Base-by-base conservation (phyloP, 305 asterid genomes). In the Solanum hybrid region DNA sequence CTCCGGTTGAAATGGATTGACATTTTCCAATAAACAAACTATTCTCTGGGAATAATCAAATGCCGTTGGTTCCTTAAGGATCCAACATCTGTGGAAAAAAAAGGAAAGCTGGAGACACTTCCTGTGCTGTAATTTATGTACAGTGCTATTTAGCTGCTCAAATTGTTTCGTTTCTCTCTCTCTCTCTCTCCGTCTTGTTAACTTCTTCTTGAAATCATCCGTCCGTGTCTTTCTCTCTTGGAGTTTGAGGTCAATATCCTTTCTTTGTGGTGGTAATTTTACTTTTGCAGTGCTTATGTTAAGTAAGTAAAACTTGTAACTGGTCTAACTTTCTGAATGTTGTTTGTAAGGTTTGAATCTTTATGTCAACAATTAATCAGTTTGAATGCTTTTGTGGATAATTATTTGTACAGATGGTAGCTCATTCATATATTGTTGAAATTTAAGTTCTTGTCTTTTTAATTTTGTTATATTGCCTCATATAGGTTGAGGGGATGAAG, bases 91-190 rank as follows among this genome's bases (percentile, higher is more conserved):
- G 45, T 79, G 57, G 90, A 1, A 15, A 2, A 57, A 77, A 80
- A 89, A 81, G 83, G 88, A 72, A 57, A 80, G 88, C 79, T 34
- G 90, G 79, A 83, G 82, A 82, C 7, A 83, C 39, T 89, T 38
- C 76, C 86, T 86, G 88, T 86, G 86, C 86, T 89, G 89, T 86
- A 73, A 86, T 89, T 89, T 89, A 77, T 89, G 91, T 86, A 89
- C 79, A 89, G 89, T 89, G 91, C 89, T 83, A 32, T 77, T 84
- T 87, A 83, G 45, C 87, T 79, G 87, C 91, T 45, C 72, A 41
- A 72, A 57, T 89, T 51, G 88, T 84, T 84, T 32, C 33, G 88
- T 11, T 10, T 17, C 13, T 65, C 72, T 83, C 87, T 82, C 72
- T 32, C 33, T 82, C 70, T 41, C 13, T 26, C 10, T 82, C 17